A percentile compares a stretch with the other conserved stretches of the same genome.
Conservation (phyloP, 2,329 filamentous ascomycete genomes). For the Paecilomyces formosus region DNA sequence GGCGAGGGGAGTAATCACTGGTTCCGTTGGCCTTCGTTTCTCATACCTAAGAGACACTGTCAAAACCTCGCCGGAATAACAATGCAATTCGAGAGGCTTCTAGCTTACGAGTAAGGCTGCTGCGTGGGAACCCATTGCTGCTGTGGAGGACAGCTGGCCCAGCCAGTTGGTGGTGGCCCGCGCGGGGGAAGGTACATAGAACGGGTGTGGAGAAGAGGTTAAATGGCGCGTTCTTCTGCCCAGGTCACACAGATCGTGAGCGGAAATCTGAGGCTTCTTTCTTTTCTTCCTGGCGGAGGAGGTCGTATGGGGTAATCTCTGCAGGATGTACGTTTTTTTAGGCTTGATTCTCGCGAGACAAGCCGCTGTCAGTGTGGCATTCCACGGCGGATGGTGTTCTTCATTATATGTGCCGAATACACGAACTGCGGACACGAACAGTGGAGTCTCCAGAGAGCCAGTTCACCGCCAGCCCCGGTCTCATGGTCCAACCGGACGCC, state of each 20-base stretch:
- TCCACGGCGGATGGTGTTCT: not conserved
- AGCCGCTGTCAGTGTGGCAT: not conserved
- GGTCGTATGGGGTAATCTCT: not conserved
- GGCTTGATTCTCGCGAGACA: not conserved
- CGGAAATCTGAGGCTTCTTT: not conserved
- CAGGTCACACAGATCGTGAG: not conserved
- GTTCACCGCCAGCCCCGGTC: not conserved
- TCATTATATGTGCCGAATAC: not conserved
- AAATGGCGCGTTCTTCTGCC: not conserved
- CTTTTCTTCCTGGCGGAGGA: too few species aligned
- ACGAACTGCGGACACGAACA: slow-evolving; percentile 2
- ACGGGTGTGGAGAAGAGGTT: not conserved
- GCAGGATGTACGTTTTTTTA: not conserved
- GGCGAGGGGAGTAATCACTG: not conserved
- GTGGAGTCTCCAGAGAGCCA: not conserved
- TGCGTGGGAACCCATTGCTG: not conserved
- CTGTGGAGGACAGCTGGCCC: not conserved
- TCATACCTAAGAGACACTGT: not conserved
- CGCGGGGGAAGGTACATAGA: not conserved
- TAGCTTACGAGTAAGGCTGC: not conserved
- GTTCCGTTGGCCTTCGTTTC: not conserved
- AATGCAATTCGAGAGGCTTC: not conserved
- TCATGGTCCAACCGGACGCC: not conserved
- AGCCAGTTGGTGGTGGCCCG: not conserved
- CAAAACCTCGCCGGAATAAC: not conserved